Evolutionary conservation across 2,329 filamentous ascomycete species (phyloP), one percentile per base, ranked within the genome.

Genomic region (Aspergillus viridinutans): DNA sequence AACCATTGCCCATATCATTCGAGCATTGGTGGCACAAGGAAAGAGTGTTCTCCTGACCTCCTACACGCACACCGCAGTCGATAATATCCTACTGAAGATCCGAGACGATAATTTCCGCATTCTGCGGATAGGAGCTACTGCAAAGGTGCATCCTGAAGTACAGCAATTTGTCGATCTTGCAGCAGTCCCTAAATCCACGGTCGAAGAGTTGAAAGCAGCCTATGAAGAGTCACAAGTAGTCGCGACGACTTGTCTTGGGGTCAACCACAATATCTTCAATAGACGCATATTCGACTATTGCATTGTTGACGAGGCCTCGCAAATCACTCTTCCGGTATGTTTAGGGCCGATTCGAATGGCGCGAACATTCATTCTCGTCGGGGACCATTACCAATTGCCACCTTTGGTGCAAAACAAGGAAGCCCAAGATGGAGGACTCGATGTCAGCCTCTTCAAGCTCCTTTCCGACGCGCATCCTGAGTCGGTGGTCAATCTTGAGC

Each of bases 281-380:
- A 89, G 93, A 68, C 88, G 94, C 4, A 86, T 88, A 0, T 99
- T 99, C 65, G 94, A 99, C 74, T 97, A 97, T 70, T 99, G 94
- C 69, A 97, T 99, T 61, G 93, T 99, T 3, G 94, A 99, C 64
- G 94, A 99, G 74, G 94, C 94, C 0, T 97, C 92, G 2, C 94
- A 99, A 68, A 97, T 99, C 70, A 99, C 94, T 0, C 79, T 99
- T 21, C 94, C 94, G 0, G 93, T 97, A 21, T 97, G 94, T 63
- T 80, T 97, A 0, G 94, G 94, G 0, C 94, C 94, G 0, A 95
- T 99, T 64, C 86, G 94, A 10, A 90, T 97, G 85, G 92, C 94
- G 4, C 85, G 85, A 52, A 96, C 89, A 0, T 99, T 99, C 73
- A 90, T 99, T 20, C 83, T 99, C 0, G 94, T 99, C 0, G 94